Percentiles rank a stretch among this genome's conserved stretches.
phyloP scores from a whole-genome alignment of 345 rosid species.

The Barbarea vulgaris region DNA sequence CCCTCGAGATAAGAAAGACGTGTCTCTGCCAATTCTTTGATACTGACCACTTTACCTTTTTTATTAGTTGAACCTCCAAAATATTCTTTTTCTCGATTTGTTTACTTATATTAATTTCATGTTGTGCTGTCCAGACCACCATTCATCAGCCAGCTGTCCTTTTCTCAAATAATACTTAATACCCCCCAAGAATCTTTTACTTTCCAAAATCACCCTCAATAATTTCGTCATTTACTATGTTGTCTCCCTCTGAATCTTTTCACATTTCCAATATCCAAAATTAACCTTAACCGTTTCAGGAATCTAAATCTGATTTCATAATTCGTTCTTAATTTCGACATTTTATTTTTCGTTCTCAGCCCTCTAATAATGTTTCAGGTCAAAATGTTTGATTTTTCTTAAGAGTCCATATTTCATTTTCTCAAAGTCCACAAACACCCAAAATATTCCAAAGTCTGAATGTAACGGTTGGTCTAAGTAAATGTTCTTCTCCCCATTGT shows the following conservation, averaged over 20 bases:
- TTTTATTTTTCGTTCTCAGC: background rate
- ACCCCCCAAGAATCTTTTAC: background rate
- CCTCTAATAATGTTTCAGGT: background rate
- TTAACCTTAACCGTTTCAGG: background rate
- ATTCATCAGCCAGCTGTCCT: background rate
- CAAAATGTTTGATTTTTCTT: constrained; percentile 7
- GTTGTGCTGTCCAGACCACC: constrained; percentile 12
- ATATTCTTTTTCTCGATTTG: constrained; percentile 7
- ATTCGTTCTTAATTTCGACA: background rate
- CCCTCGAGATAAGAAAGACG: constrained; percentile 23
- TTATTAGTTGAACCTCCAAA: constrained; percentile 5
- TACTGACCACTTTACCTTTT: background rate
- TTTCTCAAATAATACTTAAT: background rate
- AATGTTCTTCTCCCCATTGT: background rate
- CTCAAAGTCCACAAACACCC: constrained; percentile 13
- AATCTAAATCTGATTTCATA: background rate
- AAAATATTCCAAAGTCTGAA: background rate
- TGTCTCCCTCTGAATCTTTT: background rate
- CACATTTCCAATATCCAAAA: background rate
- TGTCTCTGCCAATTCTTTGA: constrained; percentile 23
- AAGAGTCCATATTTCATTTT: constrained; percentile 1
- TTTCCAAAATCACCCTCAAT: constrained; percentile 1
- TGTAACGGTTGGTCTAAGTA: constrained; percentile 14
- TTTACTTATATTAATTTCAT: background rate
- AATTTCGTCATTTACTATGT: background rate